These are phyloP conservation scores for Suhomyces emberorum DNA, from an alignment of 805 yeast genomes.

Conservation along the genomic window DNA sequence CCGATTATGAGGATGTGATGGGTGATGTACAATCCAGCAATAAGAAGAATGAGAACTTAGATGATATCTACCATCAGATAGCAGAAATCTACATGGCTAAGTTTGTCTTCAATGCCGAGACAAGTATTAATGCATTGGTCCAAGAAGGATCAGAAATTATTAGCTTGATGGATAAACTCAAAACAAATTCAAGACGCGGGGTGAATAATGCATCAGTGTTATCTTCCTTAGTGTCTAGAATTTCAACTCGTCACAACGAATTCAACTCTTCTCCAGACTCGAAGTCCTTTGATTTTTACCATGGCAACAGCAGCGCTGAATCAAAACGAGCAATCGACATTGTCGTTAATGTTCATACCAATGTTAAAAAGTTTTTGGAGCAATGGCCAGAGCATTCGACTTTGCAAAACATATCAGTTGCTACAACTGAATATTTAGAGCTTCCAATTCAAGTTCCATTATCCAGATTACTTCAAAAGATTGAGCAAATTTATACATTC, in stretches of 20 bases:
- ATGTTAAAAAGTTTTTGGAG: conserved; percentile 44
- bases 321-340: conserved; percentile 55
- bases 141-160: conserved; percentile 35
- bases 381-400: conserved; percentile 98
- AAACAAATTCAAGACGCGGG: conserved; percentile 4
- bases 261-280: conserved; percentile 12
- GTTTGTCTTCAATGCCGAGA: conserved; percentile 24
- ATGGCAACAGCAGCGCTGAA: conserved; percentile 58
- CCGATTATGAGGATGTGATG: conserved; percentile 74
- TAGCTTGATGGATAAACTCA: conserved; percentile 10
- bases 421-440: conserved; percentile 61
- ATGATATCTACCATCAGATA: conserved; percentile 45
- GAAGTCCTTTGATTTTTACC: conserved; percentile 52
- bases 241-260: conserved; percentile 16
- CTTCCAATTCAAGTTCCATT: conserved; percentile 69
- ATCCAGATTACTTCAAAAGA: conserved; percentile 71
- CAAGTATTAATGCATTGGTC: conserved; percentile 27
- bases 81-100: conserved; percentile 48
- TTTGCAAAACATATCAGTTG: conserved; percentile 59
- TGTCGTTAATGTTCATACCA: conserved; percentile 25
- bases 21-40: conserved; percentile 20
- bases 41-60: conserved; percentile 28
- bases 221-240: conserved; percentile 16
- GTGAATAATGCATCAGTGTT: conserved; percentile 21
- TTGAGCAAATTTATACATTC: conserved; percentile 82